Evolutionary conservation across 2,329 filamentous ascomycete genomes (phyloP).

Genomic region (Metarhizium anisopliae): DNA sequence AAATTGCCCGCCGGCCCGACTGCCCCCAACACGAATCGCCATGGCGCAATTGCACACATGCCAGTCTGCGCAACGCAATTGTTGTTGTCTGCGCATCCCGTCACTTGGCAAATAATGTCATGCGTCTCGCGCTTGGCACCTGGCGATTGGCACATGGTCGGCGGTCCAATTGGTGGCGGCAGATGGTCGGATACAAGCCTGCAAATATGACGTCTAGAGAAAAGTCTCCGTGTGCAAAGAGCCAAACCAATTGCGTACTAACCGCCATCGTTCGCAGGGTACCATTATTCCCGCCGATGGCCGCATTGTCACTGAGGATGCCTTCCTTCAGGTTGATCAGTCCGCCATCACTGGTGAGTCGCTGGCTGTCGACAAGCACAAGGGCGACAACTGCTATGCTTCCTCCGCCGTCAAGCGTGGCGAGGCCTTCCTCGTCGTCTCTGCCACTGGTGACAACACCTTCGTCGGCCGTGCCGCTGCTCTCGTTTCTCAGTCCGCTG

Average conservation of each 20-base stretch:
- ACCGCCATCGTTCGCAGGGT: conserved; percentile 35
- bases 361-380: conserved; percentile 81
- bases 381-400: conserved; percentile 71
- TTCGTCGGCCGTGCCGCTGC: conserved; percentile 85
- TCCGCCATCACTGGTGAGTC: conserved; percentile 89
- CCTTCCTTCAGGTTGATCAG: conserved; percentile 85
- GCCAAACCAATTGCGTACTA: not conserved
- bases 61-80: not conserved
- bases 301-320: conserved; percentile 72
- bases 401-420: conserved; percentile 88
- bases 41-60: not conserved
- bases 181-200: not conserved
- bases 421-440: conserved; percentile 74
- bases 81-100: not conserved
- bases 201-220: not conserved
- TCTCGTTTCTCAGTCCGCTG: conserved; percentile 68
- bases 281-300: conserved; percentile 88
- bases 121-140: not conserved
- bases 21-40: not conserved
- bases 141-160: not conserved
- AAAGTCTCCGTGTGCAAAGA: not conserved
- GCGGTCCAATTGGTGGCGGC: not conserved
- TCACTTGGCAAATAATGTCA: not conserved
- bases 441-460: conserved; percentile 79
- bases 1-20: not conserved